Evolutionary conservation across 805 yeast species (phyloP), one percentile per base, ranked within the genome.

Genomic region (Saturnispora quitensis): DNA sequence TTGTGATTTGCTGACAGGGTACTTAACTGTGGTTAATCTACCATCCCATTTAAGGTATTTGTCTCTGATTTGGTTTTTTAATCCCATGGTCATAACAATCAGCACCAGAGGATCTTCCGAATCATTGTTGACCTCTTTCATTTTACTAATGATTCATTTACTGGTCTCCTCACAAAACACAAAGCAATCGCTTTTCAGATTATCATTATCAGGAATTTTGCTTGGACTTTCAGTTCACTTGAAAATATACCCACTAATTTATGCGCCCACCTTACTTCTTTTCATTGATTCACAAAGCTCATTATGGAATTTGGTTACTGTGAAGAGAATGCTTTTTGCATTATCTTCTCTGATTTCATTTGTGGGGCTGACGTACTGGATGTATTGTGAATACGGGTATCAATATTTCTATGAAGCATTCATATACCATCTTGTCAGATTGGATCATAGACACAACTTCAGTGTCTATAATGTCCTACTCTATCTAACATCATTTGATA

Each of bases 361-460:
- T 50, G 17, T 68, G 0, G 58, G 60, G 0, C 67, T 83, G 31
- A 81, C 85, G 2, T 68, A 63, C 0, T 44, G 73, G 35, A 88
- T 91, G 95, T 88, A 80, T 67, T 25, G 54, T 5, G 55, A 76
- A 2, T 90, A 89, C 62, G 97, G 96, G 1, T 63, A 69, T 45
- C 91, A 87, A 56, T 91, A 84, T 62, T 54, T 93, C 12, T 71
- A 79, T 42, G 86, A 91, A 59, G 77, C 97, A 0, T 89, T 87
- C 63, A 62, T 89, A 4, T 90, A 91, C 64, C 99, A 91, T 66
- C 69, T 91, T 42, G 73, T 78, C 8, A 73, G 99, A 54, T 67
- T 88, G 4, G 99, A 93, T 65, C 99, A 93, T 66, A 78, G 99
- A 46, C 99, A 93, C 68, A 93, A 93, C 67, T 93, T 93, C 63